phyloP scores from a whole-genome alignment of 495 filamentous ascomycete genomes.

The Amorphotheca resinae region DNA sequence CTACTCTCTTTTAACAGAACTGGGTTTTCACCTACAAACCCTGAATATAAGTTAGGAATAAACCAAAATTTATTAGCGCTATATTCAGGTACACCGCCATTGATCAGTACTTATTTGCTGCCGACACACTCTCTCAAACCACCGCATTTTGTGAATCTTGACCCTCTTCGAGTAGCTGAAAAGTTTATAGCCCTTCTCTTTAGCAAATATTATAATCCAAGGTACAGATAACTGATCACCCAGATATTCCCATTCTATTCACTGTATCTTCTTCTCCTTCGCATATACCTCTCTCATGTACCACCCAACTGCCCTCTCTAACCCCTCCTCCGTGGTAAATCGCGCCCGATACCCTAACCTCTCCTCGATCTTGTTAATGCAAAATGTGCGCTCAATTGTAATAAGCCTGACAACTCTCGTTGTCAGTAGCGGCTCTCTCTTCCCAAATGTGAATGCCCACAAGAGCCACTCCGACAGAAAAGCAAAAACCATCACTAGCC shows the following conservation, averaged over 20 bases:
- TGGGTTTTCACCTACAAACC: too few species aligned
- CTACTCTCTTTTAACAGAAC: too few species aligned
- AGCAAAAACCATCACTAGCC: background rate
- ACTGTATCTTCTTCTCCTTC: background rate
- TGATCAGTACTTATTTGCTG: too few species aligned
- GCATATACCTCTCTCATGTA: background rate
- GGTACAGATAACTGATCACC: background rate
- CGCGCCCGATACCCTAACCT: background rate
- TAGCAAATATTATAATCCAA: background rate
- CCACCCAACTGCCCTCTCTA: background rate
- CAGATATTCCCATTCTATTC: background rate
- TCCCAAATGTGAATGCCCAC: background rate
- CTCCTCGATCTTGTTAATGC: background rate
- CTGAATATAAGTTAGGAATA: too few species aligned
- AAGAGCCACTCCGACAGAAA: background rate
- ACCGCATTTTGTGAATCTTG: background rate
- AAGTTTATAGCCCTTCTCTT: background rate
- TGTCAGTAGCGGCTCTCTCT: background rate
- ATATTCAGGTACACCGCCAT: too few species aligned
- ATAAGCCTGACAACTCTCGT: background rate
- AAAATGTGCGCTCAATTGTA: background rate
- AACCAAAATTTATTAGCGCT: too few species aligned
- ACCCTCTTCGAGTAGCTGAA: background rate
- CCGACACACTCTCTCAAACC: too few species aligned
- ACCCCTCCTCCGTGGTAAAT: background rate